phyloP scores from a whole-genome alignment of 768 basidiomycete genomes.

The Tulasnella sp. region DNA sequence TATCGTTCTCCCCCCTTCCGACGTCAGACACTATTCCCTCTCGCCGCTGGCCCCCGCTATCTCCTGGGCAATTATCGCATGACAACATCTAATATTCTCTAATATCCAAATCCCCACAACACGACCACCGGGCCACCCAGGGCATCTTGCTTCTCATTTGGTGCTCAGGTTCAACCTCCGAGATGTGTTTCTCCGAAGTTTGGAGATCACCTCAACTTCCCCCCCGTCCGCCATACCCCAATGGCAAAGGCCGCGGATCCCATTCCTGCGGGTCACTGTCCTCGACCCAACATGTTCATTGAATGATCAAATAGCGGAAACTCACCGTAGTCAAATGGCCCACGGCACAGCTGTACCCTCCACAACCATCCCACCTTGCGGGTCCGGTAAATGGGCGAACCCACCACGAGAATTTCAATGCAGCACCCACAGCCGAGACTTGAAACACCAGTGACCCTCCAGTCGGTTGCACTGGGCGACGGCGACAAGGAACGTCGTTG shows the following conservation, averaged over 20 bases:
- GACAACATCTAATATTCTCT: neutral
- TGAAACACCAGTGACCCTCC: neutral
- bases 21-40: neutral
- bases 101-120: neutral
- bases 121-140: neutral
- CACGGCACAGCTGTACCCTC: neutral
- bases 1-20: neutral
- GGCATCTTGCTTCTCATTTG: neutral
- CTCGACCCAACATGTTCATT: slow-evolving; percentile 1
- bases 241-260: neutral
- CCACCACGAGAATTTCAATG: neutral
- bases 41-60: neutral
- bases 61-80: slow-evolving; percentile 7
- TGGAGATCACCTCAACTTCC: slow-evolving; percentile 20
- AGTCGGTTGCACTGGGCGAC: neutral
- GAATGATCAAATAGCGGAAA: neutral
- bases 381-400: neutral
- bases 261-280: neutral
- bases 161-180: neutral
- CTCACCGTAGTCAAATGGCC: neutral
- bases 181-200: slow-evolving; percentile 14
- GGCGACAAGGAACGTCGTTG: slow-evolving; percentile 3
- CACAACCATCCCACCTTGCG: neutral
- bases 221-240: neutral
- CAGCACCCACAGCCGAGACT: neutral